A percentile compares a stretch with the other conserved stretches of the same genome.
Evolutionary conservation across 352 stramenopile species (phyloP).

Genomic region (Phytopythium aichiense): DNA sequence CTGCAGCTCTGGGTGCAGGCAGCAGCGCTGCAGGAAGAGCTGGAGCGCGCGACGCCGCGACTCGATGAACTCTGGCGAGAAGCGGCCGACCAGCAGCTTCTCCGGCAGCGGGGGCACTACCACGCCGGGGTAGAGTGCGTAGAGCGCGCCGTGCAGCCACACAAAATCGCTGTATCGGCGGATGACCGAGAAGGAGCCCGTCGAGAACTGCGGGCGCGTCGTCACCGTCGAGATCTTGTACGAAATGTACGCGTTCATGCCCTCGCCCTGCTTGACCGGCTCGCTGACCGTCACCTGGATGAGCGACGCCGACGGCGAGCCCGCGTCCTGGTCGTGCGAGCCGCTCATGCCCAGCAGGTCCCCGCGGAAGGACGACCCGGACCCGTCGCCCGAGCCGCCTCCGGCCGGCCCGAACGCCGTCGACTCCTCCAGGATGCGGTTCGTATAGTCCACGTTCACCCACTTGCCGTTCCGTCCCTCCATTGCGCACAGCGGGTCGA

Average conservation of each 20-base stretch:
- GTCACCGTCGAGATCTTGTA: constrained; percentile 92
- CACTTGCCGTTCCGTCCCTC: constrained; percentile 76
- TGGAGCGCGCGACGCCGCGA: constrained; percentile 73
- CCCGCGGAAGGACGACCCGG: constrained; percentile 8
- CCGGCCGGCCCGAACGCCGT: constrained; percentile 11
- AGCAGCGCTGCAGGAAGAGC: constrained; percentile 78
- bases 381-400: constrained; percentile 5
- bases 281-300: constrained; percentile 91
- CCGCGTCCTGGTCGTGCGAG: neutral
- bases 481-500: constrained; percentile 14
- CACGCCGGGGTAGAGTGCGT: constrained; percentile 77
- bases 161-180: constrained; percentile 95
- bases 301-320: constrained; percentile 11
- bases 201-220: constrained; percentile 77
- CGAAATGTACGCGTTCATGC: constrained; percentile 97
- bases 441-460: constrained; percentile 87
- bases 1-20: constrained; percentile 76
- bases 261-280: constrained; percentile 94
- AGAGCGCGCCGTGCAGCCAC: constrained; percentile 92
- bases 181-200: constrained; percentile 88
- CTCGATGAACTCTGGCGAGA: constrained; percentile 92
- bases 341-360: constrained; percentile 12
- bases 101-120: constrained; percentile 95
- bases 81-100: constrained; percentile 93
- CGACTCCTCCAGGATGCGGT: constrained; percentile 53